phyloP scores from a whole-genome alignment of 164 flowering plant genomes.

The Kingdonia uniflora region DNA sequence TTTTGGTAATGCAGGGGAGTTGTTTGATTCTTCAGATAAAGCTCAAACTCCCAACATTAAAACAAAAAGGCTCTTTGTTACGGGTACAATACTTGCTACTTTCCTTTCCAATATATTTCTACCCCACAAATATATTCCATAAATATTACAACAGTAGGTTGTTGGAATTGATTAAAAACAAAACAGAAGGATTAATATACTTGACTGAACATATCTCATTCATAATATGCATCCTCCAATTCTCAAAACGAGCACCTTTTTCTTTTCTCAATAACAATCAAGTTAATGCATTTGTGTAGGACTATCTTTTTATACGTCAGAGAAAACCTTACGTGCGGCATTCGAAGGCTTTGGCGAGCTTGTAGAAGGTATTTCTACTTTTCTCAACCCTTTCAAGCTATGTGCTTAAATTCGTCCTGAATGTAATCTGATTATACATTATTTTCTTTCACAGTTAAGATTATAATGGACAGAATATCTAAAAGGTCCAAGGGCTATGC shows the following conservation, averaged over 20 bases:
- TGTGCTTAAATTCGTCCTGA: neutral
- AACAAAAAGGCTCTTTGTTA: slow-evolving; percentile 80
- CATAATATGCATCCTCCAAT: neutral
- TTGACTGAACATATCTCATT: neutral
- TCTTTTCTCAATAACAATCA: neutral
- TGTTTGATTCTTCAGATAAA: no score
- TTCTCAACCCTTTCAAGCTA: no score
- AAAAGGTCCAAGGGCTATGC: slow-evolving; percentile 96
- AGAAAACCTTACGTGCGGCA: slow-evolving; percentile 85
- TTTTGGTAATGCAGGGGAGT: no score
- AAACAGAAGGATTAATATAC: neutral
- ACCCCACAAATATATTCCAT: no score
- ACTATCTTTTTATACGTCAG: slow-evolving; percentile 89
- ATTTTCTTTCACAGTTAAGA: slow-evolving; percentile 40
- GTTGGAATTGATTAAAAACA: no score
- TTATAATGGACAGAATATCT: slow-evolving; percentile 95
- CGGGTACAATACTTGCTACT: slow-evolving; percentile 42
- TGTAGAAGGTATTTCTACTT: slow-evolving; percentile 54
- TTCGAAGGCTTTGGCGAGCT: slow-evolving; percentile 93
- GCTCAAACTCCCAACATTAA: slow-evolving; percentile 24
- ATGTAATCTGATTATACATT: no score
- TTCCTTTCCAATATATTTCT: neutral
- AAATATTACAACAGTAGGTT: no score
- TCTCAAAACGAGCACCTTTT: neutral
- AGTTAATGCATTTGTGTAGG: slow-evolving; percentile 31